Conservation (phyloP, 345 rosid genomes). For the Populus nigra region DNA sequence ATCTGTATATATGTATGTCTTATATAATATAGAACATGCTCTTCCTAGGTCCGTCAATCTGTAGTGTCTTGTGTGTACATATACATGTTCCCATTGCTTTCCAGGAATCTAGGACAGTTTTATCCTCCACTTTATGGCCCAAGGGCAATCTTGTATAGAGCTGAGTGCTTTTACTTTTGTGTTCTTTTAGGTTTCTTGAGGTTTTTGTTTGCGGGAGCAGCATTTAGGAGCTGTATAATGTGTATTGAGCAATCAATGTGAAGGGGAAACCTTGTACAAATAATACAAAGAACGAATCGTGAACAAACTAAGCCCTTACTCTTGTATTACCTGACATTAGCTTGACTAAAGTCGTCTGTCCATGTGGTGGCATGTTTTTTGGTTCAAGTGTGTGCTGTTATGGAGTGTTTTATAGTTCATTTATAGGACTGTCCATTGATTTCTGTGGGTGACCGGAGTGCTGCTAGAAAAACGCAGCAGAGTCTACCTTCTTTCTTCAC, state of each 20-base stretch:
- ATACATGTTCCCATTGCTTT: neutral
- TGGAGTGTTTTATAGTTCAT: too few species aligned
- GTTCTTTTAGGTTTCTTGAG: neutral
- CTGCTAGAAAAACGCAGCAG: too few species aligned
- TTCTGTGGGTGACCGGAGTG: too few species aligned
- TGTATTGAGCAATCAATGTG: neutral
- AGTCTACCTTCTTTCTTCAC: too few species aligned
- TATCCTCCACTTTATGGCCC: neutral
- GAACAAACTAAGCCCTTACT: neutral
- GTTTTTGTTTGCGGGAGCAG: constrained; percentile 1
- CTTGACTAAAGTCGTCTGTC: too few species aligned
- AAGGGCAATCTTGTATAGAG: constrained; percentile 39
- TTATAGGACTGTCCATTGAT: too few species aligned
- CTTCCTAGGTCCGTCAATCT: constrained; percentile 1
- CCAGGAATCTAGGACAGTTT: neutral
- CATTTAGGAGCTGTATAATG: neutral
- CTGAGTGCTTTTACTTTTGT: constrained; percentile 19
- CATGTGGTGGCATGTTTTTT: too few species aligned
- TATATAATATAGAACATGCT: neutral
- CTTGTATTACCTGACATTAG: too few species aligned
- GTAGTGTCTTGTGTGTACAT: constrained; percentile 10
- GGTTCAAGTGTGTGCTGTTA: too few species aligned
- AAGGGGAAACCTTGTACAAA: neutral
- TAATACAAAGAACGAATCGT: neutral
- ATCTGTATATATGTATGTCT: neutral